Conservation (phyloP, 441 rosid genomes). For the Populus trichocarpa region DNA sequence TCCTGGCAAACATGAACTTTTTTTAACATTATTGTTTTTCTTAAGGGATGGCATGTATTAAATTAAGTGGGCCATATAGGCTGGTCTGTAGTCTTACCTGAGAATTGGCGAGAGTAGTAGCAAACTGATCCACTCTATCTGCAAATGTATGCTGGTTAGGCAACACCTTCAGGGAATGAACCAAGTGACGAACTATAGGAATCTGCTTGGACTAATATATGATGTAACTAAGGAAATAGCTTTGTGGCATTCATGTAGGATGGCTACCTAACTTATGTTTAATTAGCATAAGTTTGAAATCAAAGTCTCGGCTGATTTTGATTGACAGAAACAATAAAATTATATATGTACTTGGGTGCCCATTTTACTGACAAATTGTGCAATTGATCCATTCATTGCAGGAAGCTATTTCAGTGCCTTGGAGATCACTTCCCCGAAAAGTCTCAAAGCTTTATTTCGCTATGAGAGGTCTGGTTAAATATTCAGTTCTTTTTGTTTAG, state of each 20-base stretch:
- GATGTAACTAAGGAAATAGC: neutral
- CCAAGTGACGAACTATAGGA: neutral
- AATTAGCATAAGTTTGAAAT: neutral
- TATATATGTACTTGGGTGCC: neutral
- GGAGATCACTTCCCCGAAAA: conserved; percentile 60
- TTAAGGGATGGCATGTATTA: neutral
- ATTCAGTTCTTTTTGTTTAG: neutral
- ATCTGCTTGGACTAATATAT: neutral
- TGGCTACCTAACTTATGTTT: neutral
- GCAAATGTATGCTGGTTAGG: neutral
- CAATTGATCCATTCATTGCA: conserved; percentile 21
- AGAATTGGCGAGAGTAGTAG: neutral
- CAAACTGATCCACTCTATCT: neutral
- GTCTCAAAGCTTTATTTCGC: conserved; percentile 71
- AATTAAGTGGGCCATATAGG: neutral
- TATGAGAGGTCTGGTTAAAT: conserved; percentile 59
- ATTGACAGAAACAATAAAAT: neutral
- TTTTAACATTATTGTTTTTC: neutral
- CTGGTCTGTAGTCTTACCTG: neutral
- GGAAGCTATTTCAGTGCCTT: conserved; percentile 71
- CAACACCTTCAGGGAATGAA: neutral
- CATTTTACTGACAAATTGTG: conserved; percentile 1
- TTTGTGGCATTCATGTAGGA: neutral
- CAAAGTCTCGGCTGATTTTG: neutral
- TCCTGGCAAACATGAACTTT: neutral